Base-by-base conservation (phyloP, 305 asterid genomes). In the Fraxinus ornus region DNA sequence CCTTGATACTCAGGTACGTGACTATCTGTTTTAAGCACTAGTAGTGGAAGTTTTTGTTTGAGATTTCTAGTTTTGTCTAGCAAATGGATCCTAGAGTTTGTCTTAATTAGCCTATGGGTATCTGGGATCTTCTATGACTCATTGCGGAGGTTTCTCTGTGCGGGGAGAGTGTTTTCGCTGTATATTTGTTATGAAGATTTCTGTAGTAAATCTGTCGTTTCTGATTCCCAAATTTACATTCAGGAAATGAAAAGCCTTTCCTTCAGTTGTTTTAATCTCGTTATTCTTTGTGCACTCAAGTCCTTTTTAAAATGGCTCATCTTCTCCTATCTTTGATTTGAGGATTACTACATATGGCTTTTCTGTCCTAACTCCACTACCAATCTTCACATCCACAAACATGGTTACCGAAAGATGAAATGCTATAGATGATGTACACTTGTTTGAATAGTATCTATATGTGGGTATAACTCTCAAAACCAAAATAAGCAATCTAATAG, bases 1-100 rank as follows among this genome's bases (percentile, higher is more conserved):
- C 81, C 98, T 95, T 55, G 99, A 97, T 88, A 83, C 95, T 84
- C 97, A 97, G 98, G 99, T 97, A 87, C 84, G 89, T 70, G 82
- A 68, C 84, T 81, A 30, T 80, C 32, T 81, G 78, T 79, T 82
- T 78, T 79, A 47, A 39, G 78, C 64, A 80, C 74, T 80, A 30
- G 76, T 6, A 35, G 64, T 78, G n/a, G 71, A 73, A 47, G 71
- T 74, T 81, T 57, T 75, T 60, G 52, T 70, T 17, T 77, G 76
- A 30, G 15, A 22, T 73, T 49, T 82, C 52, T 26, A 47, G 75
- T 55, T 73, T 37, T 64, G 5, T 26, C 30, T 66, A 28, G 21
- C 3, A 28, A 28, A 68, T 68, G 75, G 37, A 26, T 68, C 19
- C 21, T 28, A 28, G 37, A 68, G 37, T 28, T 68, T 13, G 37